Base-by-base conservation (phyloP, 2,329 filamentous ascomycete genomes). In the Alternaria rosae region DNA sequence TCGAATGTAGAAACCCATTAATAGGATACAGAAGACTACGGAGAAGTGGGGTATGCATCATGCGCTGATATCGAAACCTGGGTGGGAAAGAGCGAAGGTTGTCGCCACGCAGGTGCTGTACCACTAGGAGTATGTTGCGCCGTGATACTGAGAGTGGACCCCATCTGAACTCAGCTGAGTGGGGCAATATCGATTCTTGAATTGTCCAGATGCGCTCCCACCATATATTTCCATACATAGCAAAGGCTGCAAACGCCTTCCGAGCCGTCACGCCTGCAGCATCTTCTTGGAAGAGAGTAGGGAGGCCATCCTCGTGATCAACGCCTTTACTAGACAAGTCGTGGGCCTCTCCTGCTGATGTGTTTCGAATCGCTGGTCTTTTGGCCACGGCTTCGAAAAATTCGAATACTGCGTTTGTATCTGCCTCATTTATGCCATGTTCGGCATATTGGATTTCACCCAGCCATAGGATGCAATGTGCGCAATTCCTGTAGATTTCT, bases 381-480 rank as follows among this genome's bases (percentile, higher is more conserved):
- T 38, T 38, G 35, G 35, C 35, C 8, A 38, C 35, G 6, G 35
- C 35, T 17, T 38, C 35, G 3, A 38, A 38, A n/a, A 38, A 38
- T 3, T 1, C 35, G 17, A 38, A 38, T 38, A 38, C 35, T 38
- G 35, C 35, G 35, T 38, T 8, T 38, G n/a, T 38, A 9, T 38
- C 35, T n/a, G 35, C 35, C 35, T 11, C 35, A 38, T 38, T 3
- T 38, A 38, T 38, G 35, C 35, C 35, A 38, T 38, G 35, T 38
- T 17, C 3, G 35, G 21, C 47, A 11, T 61, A 50, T 3, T 30
- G 17, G 21, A 71, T 59, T 9, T 72, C 71, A 7, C 73, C 70
- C 5, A 74, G 63, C 72, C 71, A 75, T 12, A 71, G 61, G 7
- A 76, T 56, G 50, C 71, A 71, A 15, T 45, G 50, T 5, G 57